Evolutionary conservation across 2,329 filamentous ascomycete genomes (phyloP), one percentile per base, ranked within the genome.

Genomic region (Podosphaera aphanis): DNA sequence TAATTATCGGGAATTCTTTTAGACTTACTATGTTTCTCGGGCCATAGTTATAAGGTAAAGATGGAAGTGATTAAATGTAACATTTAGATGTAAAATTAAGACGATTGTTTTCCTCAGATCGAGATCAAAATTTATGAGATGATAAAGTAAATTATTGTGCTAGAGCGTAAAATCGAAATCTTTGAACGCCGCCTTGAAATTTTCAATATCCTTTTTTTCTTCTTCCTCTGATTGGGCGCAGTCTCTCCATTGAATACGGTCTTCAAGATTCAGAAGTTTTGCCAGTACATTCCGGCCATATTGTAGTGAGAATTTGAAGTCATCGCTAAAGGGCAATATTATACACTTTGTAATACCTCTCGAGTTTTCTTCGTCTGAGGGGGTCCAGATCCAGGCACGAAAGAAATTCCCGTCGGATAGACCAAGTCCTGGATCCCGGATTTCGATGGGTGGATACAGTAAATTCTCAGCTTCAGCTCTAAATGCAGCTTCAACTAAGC

Each of bases 241-340:
- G 53, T 93, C 80, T 60, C 77, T 77, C 90, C 90, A 98, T 52
- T 83, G 69, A 45, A 79, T 64, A n/a, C 90, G 69, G 39, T 73
- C 65, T 60, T 94, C 83, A 40, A 95, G 63, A 2, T 76, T 74
- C 44, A 98, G 66, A 44, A 98, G 65, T 63, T 93, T 94, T 1
- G 84, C 88, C 60, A 95, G 66, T 3, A 94, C 90, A 39, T 77
- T 74, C 36, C 92, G 71, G 3, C 83, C 85, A 56, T 93, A 95
- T 58, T 95, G 88, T 40, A 94, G 63, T 58, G 93, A 85, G 59
- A 98, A 95, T 13, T 79, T 73, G 51, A 80, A 72, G 16, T 73
- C 75, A 21, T 75, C 65, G 48, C 77, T 72, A 7, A 94, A 69
- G 5, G 74, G 74, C 64, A 95, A 73, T 45, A 86, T 69, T 48